Conservation (phyloP, 768 basidiomycete genomes). For the Mycena haematopus region DNA sequence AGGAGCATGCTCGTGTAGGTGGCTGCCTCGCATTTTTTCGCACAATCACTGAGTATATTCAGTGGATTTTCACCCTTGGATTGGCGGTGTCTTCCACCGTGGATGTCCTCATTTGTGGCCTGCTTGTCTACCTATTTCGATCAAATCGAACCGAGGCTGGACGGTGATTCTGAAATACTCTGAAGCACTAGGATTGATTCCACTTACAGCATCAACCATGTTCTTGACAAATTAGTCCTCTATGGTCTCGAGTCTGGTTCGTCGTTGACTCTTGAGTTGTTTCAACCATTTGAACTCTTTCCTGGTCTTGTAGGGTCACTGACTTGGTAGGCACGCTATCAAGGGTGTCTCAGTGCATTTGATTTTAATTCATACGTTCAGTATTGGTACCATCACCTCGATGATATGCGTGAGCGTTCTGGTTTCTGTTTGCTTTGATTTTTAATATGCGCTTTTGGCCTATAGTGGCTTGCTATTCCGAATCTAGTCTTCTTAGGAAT, state of each 20-base stretch:
- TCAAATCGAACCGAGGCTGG: slow-evolving; percentile 38
- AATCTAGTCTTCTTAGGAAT: slow-evolving; percentile 58
- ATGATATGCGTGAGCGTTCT: slow-evolving; percentile 42
- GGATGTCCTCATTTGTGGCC: slow-evolving; percentile 46
- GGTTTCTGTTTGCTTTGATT: neutral
- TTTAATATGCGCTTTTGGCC: neutral
- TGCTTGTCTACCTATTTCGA: slow-evolving; percentile 43
- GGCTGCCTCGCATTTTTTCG: no score
- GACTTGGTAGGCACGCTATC: slow-evolving; percentile 40
- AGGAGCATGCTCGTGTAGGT: slow-evolving; percentile 24
- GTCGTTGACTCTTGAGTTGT: neutral
- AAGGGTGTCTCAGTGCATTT: neutral
- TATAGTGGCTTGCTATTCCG: slow-evolving; percentile 55
- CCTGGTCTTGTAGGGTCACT: slow-evolving; percentile 32
- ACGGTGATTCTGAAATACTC: slow-evolving; percentile 30
- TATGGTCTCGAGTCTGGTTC: slow-evolving; percentile 50
- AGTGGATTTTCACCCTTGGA: slow-evolving; percentile 55
- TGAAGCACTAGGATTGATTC: neutral
- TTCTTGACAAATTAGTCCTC: slow-evolving; percentile 43
- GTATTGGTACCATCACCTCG: slow-evolving; percentile 45
- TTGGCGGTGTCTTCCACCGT: slow-evolving; percentile 48
- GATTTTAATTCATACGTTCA: slow-evolving; percentile 12
- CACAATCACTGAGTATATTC: neutral
- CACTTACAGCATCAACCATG: slow-evolving; percentile 40
- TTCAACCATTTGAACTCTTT: neutral